Conservation (phyloP, 2,329 filamentous ascomycete genomes). For the Fusarium heterosporum region DNA sequence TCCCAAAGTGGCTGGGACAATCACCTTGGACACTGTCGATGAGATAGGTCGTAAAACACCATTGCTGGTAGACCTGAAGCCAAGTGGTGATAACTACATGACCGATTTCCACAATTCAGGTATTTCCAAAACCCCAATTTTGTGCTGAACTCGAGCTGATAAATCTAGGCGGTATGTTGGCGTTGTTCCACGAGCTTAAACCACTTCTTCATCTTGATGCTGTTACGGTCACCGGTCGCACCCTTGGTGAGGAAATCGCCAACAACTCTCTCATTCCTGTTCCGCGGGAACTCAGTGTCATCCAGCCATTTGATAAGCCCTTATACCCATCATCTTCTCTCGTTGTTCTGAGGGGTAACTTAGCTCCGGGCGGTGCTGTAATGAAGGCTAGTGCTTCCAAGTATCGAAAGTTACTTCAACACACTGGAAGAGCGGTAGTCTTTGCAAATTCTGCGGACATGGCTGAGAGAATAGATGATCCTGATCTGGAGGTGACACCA, state of each 20-base stretch:
- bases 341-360: conserved; percentile 84
- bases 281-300: conserved; percentile 56
- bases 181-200: conserved; percentile 81
- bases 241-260: conserved; percentile 82
- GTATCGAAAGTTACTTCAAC: conserved; percentile 68
- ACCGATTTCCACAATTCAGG: conserved; percentile 80
- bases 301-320: conserved; percentile 72
- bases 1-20: conserved; percentile 69
- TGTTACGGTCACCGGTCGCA: conserved; percentile 85
- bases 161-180: conserved; percentile 76
- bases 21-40: conserved; percentile 84
- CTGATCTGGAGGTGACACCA: conserved; percentile 69
- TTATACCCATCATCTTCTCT: conserved; percentile 84
- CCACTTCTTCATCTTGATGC: conserved; percentile 82
- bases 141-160: neutral
- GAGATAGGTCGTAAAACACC: conserved; percentile 81
- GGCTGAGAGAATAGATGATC: conserved; percentile 69
- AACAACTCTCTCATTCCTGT: conserved; percentile 71
- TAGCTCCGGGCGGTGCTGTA: conserved; percentile 85
- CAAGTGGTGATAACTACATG: conserved; percentile 88
- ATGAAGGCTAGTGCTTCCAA: conserved; percentile 91
- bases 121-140: neutral
- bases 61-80: conserved; percentile 86
- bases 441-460: conserved; percentile 85
- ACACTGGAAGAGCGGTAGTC: conserved; percentile 64